Base-by-base conservation (phyloP, 2,329 filamentous ascomycete species). In the Stenocarpella maydis region DNA sequence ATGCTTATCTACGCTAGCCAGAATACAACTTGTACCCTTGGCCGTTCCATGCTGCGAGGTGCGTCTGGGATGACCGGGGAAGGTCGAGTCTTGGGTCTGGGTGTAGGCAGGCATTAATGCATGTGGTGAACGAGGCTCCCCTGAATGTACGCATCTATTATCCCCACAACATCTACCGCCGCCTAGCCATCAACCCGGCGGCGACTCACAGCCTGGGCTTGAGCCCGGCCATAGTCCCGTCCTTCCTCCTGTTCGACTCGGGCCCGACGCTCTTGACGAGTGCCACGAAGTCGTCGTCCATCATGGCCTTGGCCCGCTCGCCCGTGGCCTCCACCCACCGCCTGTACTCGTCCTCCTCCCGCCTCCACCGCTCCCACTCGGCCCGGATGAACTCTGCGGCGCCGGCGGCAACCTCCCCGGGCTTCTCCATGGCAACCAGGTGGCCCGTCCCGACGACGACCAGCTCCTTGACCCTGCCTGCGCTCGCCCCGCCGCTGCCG, bases 361-460 rank as follows among this genome's bases (percentile, higher is more conserved):
- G 78, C 72, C 83, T 80, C 88, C 90, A 92, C 34, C 82, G 78
- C 50, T 80, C 77, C 72, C 92, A 72, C 76, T 91, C 88, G n/a
- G 76, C 74, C 0, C 78, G 83, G 67, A 92, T 78, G 84, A 89
- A 93, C 31, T 77, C 76, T 0, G 85, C 86, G 0, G 87, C 85
- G 21, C 86, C 79, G 69, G 86, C 82, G 1, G 93, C 95, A 71
- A 90, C 92, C 75, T 88, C 83, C 2, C 75, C 82, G 0, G 92
- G 92, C 47, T 87, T 86, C 79, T 97, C 94, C 88, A 97, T 92
- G 0, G 95, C 91, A 34, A 98, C 88, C 50, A 98, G 79, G 79
- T 98, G 95, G 0, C 95, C 94, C 7, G 86, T 84, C 0, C 86
- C 86, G 34, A 91, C 81, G 9, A 96, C 80, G 19, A 88, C 82